Base-by-base conservation (phyloP, 345 rosid genomes). In the Brassica nigra region DNA sequence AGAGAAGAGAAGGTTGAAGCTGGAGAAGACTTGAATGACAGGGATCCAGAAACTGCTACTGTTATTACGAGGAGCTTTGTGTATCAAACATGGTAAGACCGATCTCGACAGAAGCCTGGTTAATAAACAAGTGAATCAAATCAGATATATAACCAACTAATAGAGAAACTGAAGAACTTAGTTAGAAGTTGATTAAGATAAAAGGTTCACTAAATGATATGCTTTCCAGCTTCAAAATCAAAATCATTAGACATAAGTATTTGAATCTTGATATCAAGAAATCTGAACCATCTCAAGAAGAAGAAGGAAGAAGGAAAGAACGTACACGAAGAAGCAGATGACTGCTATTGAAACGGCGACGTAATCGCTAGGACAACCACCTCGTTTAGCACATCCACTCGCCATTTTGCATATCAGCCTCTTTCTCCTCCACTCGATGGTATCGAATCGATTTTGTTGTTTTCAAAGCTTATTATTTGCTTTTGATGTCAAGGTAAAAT, bases 361-460 rank as follows among this genome's bases (percentile, higher is more conserved):
- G 88, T 90, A 94, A 83, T 94, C 97, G 81, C 86, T 86, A 80
- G 98, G 93, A 58, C 97, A 94, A 82, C 97, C 98, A 42, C 97
- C 97, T 66, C 20, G 54, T 52, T 47, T 39, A 16, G 88, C 93
- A 66, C 97, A 89, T 80, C 79, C 72, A 76, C 62, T 62, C 64
- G 84, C 85, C 92, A 87, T 90, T 27, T 58, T 75, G 80, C 73
- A 65, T 72, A 42, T 74, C 61, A 52, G 44, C 36, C 36, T 54
- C 27, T 42, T 11, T 39, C 49, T 62, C 8, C 64, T 70, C 33
- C 7, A 47, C 65, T 66, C 57, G 28, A 49, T 23, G 2, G 27
- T 23, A 23, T 23, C 27, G 34, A 4, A 31, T 31, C 34, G 34
- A 31, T 31, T 31, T 31, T 31, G 34, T 31, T 31, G 34, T 31